phyloP scores from a whole-genome alignment of 192 early-diverging fungal genomes.

The Pecoramyces ruminantium region DNA sequence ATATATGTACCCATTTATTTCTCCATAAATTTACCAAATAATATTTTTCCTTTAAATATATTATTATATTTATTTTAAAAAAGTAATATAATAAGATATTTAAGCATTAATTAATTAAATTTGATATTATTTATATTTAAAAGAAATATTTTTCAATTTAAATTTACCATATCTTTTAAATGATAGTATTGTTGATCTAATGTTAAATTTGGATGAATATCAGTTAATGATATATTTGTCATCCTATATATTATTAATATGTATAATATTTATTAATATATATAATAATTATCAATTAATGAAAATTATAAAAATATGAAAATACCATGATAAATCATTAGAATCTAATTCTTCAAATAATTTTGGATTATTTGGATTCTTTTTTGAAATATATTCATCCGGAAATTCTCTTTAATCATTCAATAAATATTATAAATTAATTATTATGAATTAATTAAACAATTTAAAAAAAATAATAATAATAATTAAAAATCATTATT shows the following conservation, averaged over 20 bases:
- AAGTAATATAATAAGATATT: too few species aligned
- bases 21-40: not conserved
- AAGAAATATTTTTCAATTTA: too few species aligned
- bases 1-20: not conserved
- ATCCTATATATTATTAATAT: not conserved
- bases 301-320: too few species aligned
- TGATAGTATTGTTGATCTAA: not conserved
- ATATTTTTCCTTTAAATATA: not conserved
- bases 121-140: too few species aligned
- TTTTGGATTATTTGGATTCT: not conserved
- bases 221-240: not conserved
- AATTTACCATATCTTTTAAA: not conserved
- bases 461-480: too few species aligned
- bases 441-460: too few species aligned
- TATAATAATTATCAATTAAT: too few species aligned
- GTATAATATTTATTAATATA: not conserved
- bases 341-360: not conserved
- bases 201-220: not conserved
- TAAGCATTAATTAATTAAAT: too few species aligned
- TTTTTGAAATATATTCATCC: not conserved
- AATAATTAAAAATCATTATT: too few species aligned
- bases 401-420: not conserved
- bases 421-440: too few species aligned
- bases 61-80: too few species aligned
- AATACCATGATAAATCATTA: not conserved